These are phyloP conservation scores for Mycoemilia scoparia DNA, from an alignment of 192 early-diverging fungal species.

Conservation along the genomic window DNA sequence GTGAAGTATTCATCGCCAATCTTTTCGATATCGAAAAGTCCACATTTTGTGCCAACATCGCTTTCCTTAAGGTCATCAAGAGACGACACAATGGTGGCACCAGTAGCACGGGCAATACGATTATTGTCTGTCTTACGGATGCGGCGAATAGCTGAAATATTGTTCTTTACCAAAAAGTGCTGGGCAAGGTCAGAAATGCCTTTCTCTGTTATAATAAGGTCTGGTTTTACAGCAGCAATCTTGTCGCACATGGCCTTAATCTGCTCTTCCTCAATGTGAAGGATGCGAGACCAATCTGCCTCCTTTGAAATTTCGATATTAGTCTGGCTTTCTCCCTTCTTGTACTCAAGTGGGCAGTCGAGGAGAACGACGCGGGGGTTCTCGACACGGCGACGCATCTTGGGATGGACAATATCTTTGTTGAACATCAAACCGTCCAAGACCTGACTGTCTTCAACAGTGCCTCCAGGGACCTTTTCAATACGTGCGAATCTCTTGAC, in stretches of 20 bases:
- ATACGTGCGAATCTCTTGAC: slow-evolving; percentile 95
- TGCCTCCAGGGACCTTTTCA: slow-evolving; percentile 97
- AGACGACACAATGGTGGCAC: slow-evolving; percentile 89
- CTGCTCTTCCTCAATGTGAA: slow-evolving; percentile 99
- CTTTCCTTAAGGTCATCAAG: slow-evolving; percentile 91
- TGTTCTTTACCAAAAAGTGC: slow-evolving; percentile 93
- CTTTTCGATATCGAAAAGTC: slow-evolving; percentile 86
- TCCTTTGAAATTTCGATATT: slow-evolving; percentile 96
- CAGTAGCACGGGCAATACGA: slow-evolving; percentile 93
- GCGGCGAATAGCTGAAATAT: slow-evolving; percentile 94
- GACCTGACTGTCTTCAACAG: slow-evolving; percentile 88
- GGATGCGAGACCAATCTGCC: slow-evolving; percentile 83
- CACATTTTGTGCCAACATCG: slow-evolving; percentile 90
- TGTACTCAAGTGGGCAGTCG: slow-evolving; percentile 99
- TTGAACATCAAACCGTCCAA: slow-evolving; percentile 96
- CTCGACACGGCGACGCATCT: slow-evolving; percentile 86
- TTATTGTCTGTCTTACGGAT: slow-evolving; percentile 98
- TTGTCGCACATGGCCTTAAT: slow-evolving; percentile 91
- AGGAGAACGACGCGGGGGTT: slow-evolving; percentile 91
- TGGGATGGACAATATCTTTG: slow-evolving; percentile 99
- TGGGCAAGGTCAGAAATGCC: slow-evolving; percentile 97
- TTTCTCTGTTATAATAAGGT: slow-evolving; percentile 97
- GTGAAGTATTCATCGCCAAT: slow-evolving; percentile 99
- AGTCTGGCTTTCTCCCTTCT: slow-evolving; percentile 99
- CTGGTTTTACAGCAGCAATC: slow-evolving; percentile 91